phyloP scores from a whole-genome alignment of 257 asterid genomes.

The Solanum chmielewskii region DNA sequence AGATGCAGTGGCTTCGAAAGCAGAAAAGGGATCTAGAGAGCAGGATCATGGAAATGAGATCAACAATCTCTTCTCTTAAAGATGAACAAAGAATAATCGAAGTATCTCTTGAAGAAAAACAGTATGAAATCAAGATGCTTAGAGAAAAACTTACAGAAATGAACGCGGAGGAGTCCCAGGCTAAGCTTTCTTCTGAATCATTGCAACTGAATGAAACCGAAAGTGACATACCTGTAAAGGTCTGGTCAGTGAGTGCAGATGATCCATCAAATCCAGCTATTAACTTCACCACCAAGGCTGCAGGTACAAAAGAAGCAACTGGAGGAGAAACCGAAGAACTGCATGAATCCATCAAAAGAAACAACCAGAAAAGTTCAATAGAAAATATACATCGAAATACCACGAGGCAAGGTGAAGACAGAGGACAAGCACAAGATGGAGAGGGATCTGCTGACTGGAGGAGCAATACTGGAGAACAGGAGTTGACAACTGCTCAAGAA shows the following conservation, averaged over 20 bases:
- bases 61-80: conserved; percentile 50
- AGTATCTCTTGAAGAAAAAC: conserved; percentile 33
- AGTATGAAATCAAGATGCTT: conserved; percentile 35
- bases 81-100: conserved; percentile 47
- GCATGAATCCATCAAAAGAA: neutral
- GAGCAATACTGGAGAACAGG: conserved; percentile 4
- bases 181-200: conserved; percentile 16
- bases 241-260: conserved; percentile 18
- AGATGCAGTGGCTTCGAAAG: conserved; percentile 27
- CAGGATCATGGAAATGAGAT: conserved; percentile 41
- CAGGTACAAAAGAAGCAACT: neutral
- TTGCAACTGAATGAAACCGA: conserved; percentile 21
- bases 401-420: neutral
- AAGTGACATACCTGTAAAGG: conserved; percentile 20
- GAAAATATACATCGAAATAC: neutral
- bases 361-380: neutral
- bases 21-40: conserved; percentile 37
- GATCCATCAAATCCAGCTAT: conserved; percentile 9
- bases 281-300: conserved; percentile 5
- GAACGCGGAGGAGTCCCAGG: conserved; percentile 11
- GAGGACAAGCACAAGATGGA: neutral
- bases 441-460: neutral
- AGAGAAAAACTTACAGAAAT: conserved; percentile 3
- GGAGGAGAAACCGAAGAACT: neutral
- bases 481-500: conserved; percentile 3